phyloP scores from a whole-genome alignment of 345 rosid genomes.

The Moringa oleifera region DNA sequence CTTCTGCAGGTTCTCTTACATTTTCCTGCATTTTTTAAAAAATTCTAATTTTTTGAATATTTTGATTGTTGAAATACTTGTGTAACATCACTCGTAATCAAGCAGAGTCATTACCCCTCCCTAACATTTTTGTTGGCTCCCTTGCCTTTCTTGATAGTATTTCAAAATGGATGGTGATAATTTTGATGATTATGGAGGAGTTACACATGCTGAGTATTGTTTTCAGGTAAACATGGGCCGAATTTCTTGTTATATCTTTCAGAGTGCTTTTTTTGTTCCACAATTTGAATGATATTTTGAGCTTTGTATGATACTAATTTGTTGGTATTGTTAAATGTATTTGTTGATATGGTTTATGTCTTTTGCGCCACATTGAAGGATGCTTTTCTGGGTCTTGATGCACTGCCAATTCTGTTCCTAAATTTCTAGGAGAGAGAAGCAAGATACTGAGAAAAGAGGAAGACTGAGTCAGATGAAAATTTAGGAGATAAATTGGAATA shows the following conservation, averaged over 20 bases:
- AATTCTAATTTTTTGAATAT: neutral
- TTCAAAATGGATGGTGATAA: constrained; percentile 79
- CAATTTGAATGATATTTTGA: neutral
- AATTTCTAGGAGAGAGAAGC: no score
- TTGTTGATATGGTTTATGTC: neutral
- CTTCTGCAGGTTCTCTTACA: constrained; percentile 64
- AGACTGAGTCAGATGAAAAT: neutral
- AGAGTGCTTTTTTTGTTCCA: neutral
- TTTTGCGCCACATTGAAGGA: neutral
- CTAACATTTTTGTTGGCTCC: constrained; percentile 13
- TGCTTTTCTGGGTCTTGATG: no score
- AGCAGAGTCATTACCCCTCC: constrained; percentile 4
- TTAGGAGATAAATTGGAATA: no score
- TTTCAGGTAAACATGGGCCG: constrained; percentile 53
- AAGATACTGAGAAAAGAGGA: neutral
- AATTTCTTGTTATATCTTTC: no score
- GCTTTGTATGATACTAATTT: neutral
- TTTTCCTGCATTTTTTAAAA: constrained; percentile 7
- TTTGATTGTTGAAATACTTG: constrained; percentile 4
- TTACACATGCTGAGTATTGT: constrained; percentile 80
- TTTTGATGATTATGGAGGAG: constrained; percentile 67
- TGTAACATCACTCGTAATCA: neutral
- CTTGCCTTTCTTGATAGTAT: constrained; percentile 41
- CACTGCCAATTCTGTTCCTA: neutral
- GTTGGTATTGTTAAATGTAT: no score